phyloP scores from a whole-genome alignment of 306 rosid species.

The Trifolium subterraneum region DNA sequence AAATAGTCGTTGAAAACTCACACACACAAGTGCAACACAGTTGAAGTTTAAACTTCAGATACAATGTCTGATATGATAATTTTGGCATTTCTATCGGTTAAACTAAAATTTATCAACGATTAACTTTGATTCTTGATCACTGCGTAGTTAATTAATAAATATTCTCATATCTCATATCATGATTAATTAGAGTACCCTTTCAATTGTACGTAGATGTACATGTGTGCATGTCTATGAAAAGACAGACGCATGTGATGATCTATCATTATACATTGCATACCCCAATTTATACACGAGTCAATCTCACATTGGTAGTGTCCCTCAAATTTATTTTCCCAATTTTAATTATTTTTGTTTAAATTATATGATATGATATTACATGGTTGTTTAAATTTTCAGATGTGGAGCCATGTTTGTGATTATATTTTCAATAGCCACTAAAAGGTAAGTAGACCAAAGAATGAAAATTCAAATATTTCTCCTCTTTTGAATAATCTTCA shows the following conservation, averaged over 20 bases:
- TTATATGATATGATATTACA: not conserved
- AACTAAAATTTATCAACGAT: not conserved
- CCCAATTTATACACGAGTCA: constrained; percentile 24
- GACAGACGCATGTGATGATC: constrained; percentile 38
- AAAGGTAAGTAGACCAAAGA: constrained; percentile 13
- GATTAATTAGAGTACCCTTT: not conserved
- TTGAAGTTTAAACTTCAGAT: too few relatives aligned
- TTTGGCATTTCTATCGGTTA: too few relatives aligned
- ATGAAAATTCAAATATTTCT: not conserved
- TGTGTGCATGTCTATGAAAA: constrained; percentile 29
- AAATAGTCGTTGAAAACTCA: too few relatives aligned
- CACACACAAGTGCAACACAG: too few relatives aligned
- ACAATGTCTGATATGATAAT: too few relatives aligned
- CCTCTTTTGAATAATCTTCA: not conserved
- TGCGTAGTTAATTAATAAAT: not conserved
- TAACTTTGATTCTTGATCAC: not conserved
- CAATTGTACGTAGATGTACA: constrained; percentile 8
- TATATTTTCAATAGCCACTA: constrained; percentile 2
- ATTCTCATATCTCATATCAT: not conserved
- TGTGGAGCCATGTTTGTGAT: constrained; percentile 28
- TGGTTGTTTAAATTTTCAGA: not conserved
- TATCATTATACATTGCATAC: not conserved
- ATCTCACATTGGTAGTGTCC: constrained; percentile 34
- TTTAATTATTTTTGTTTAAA: not conserved
- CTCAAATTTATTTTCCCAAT: not conserved